phyloP scores from a whole-genome alignment of 139 green algal species.

The Picochlorum sp. region DNA sequence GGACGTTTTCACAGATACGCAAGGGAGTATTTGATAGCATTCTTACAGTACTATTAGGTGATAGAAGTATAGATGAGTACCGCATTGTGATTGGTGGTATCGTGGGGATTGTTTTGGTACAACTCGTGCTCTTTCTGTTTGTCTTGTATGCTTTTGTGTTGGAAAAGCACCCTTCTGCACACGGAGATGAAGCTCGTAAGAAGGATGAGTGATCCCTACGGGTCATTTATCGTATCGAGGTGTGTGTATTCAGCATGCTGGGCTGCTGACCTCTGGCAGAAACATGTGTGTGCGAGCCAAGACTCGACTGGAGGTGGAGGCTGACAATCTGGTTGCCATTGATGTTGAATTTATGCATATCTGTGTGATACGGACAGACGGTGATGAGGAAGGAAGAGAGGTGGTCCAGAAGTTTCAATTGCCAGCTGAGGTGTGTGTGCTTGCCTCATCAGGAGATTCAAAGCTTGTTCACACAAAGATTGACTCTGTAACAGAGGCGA shows the following conservation, averaged over 20 bases:
- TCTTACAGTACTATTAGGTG: neutral
- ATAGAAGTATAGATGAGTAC: constrained; percentile 1
- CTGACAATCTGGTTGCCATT: constrained; percentile 12
- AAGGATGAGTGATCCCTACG: no score
- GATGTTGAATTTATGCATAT: constrained; percentile 31
- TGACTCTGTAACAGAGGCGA: constrained; percentile 3
- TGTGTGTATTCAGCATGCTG: no score
- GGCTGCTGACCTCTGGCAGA: neutral
- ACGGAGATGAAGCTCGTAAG: no score
- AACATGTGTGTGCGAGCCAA: neutral
- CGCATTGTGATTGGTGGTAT: constrained; percentile 13
- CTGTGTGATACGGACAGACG: neutral
- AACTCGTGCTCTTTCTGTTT: constrained; percentile 14
- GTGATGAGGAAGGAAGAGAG: neutral
- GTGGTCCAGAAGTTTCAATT: constrained; percentile 4
- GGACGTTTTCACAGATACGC: constrained; percentile 3
- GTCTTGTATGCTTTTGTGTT: constrained; percentile 13
- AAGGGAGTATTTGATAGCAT: constrained; percentile 17
- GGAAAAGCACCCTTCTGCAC: neutral
- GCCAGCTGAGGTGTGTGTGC: constrained; percentile 29
- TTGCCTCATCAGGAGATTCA: constrained; percentile 7
- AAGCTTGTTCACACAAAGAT: constrained; percentile 15
- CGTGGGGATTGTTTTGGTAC: constrained; percentile 16
- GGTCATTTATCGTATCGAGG: no score
- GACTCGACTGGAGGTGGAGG: constrained; percentile 15